A percentile compares a stretch with the other conserved stretches of the same genome.
phyloP scores from a whole-genome alignment of 495 filamentous ascomycete genomes.

The Annulohypoxylon stygium region DNA sequence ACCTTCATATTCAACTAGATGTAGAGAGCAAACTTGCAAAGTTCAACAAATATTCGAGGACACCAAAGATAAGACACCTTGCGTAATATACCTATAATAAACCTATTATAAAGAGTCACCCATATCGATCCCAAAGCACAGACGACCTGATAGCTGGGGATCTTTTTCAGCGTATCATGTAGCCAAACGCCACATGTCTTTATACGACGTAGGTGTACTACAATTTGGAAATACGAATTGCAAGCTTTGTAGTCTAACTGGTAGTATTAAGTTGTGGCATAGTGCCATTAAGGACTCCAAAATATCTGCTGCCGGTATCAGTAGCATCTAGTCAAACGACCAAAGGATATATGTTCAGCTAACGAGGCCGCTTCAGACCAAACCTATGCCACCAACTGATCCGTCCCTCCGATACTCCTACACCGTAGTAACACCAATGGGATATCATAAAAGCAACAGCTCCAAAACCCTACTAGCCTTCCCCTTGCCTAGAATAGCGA shows the following conservation, averaged over 20 bases:
- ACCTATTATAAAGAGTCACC: not conserved
- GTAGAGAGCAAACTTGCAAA: not conserved
- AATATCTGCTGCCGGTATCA: slow-evolving; percentile 17
- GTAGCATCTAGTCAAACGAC: not conserved
- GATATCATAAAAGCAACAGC: slow-evolving; percentile 32
- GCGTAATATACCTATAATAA: not conserved
- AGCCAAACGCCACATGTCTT: no score
- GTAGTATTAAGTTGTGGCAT: slow-evolving; percentile 14
- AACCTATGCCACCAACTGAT: slow-evolving; percentile 10
- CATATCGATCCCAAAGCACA: not conserved
- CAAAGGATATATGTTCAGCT: slow-evolving; percentile 12
- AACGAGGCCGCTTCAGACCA: slow-evolving; percentile 2
- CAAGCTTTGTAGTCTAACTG: not conserved
- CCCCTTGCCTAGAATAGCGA: not conserved
- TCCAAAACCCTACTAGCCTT: slow-evolving; percentile 1
- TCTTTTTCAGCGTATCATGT: no score
- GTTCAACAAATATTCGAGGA: not conserved
- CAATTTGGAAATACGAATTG: not conserved
- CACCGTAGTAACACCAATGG: slow-evolving; percentile 30
- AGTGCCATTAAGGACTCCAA: slow-evolving; percentile 15
- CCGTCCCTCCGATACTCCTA: slow-evolving; percentile 16
- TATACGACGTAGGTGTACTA: no score
- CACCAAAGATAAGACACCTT: not conserved
- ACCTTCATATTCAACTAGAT: not conserved
- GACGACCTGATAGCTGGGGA: not conserved